Percentiles rank a stretch among this genome's conserved stretches.
phyloP scores from a whole-genome alignment of 179 eudicot species.

The Pouteria campechiana region DNA sequence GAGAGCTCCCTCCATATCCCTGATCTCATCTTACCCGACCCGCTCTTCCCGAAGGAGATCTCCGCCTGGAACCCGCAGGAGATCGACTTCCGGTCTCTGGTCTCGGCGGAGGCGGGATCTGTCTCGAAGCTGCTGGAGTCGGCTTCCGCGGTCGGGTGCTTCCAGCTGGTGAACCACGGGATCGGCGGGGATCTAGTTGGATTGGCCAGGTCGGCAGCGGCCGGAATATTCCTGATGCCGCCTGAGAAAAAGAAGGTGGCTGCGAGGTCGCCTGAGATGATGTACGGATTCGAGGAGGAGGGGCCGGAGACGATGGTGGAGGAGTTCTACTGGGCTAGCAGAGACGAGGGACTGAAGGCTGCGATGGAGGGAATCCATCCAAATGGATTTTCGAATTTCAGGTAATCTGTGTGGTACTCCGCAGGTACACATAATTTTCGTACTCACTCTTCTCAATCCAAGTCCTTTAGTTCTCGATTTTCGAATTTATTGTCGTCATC shows the following conservation, averaged over 20 bases:
- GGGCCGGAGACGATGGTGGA: slow-evolving; percentile 37
- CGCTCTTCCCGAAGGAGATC: slow-evolving; percentile 54
- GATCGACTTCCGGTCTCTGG: slow-evolving; percentile 25
- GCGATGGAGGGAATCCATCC: slow-evolving; percentile 78
- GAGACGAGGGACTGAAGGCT: slow-evolving; percentile 19
- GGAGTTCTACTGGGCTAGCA: slow-evolving; percentile 76
- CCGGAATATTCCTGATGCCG: slow-evolving; percentile 32
- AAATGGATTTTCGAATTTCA: slow-evolving; percentile 53
- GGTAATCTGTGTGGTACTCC: slow-evolving; percentile 30
- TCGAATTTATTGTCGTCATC: too few species aligned
- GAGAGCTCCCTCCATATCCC: slow-evolving; percentile 59
- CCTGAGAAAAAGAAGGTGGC: slow-evolving; percentile 37
- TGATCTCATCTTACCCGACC: slow-evolving; percentile 57
- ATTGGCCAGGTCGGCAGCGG: slow-evolving; percentile 15
- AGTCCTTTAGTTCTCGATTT: background rate
- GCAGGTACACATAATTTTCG: too few species aligned
- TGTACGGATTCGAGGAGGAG: slow-evolving; percentile 63
- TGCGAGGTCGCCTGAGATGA: slow-evolving; percentile 28
- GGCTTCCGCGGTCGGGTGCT: slow-evolving; percentile 40
- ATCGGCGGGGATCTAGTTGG: slow-evolving; percentile 18
- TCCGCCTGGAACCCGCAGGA: slow-evolving; percentile 27
- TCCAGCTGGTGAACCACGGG: slow-evolving; percentile 66
- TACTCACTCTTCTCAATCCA: too few species aligned
- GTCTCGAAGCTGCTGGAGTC: slow-evolving; percentile 14
- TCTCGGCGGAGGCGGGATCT: background rate